These are phyloP conservation scores for Glonium stellatum DNA, from an alignment of 495 filamentous ascomycete genomes.

Conservation along the genomic window DNA sequence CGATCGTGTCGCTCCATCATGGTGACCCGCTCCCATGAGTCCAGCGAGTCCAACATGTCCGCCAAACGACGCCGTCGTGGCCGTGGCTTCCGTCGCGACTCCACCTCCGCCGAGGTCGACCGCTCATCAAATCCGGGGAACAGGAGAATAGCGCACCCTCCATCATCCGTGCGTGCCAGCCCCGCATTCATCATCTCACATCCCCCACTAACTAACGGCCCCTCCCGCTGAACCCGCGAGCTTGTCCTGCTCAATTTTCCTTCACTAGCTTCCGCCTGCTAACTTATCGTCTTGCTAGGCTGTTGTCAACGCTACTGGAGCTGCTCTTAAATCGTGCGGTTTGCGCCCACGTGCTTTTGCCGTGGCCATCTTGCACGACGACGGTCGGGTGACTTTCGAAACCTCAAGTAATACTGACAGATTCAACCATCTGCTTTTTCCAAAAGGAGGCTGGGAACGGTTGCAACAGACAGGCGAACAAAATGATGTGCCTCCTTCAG, in stretches of 20 bases:
- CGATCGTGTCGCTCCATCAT: not conserved
- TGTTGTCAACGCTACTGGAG: not conserved
- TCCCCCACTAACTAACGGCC: not conserved
- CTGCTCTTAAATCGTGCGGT: not conserved
- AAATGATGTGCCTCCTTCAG: not conserved
- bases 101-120: not conserved
- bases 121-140: not conserved
- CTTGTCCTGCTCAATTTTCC: not conserved
- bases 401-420: constrained; percentile 3
- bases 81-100: not conserved
- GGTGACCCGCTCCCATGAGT: not conserved
- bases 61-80: not conserved
- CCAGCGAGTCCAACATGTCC: not conserved
- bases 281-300: not conserved
- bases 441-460: not conserved
- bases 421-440: not conserved
- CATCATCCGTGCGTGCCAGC: not conserved
- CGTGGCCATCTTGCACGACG: not conserved
- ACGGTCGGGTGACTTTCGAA: not conserved
- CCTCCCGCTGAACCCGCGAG: not conserved
- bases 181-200: constrained; percentile 1
- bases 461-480: not conserved
- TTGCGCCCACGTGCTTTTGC: not conserved
- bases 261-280: not conserved
- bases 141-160: not conserved